phyloP scores from a whole-genome alignment of 2,329 filamentous ascomycete genomes.

The Cryphonectria naterciae region DNA sequence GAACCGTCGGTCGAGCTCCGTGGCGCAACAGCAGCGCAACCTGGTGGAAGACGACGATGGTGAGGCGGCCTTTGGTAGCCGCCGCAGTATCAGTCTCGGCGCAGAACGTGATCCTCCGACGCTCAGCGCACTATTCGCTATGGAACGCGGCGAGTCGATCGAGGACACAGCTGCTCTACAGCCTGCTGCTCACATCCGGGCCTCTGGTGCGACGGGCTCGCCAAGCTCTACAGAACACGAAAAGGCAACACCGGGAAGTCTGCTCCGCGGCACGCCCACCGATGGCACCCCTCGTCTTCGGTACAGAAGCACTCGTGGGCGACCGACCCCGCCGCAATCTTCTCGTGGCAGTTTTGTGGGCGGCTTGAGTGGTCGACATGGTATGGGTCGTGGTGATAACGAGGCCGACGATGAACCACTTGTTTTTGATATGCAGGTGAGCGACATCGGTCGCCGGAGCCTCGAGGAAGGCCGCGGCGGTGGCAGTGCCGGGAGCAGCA shows the following conservation, averaged over 20 bases:
- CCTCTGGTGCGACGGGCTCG: slow-evolving; percentile 44
- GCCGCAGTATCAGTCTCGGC: slow-evolving; percentile 71
- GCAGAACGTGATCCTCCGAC: slow-evolving; percentile 67
- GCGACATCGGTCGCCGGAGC: slow-evolving; percentile 28
- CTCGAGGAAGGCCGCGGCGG: slow-evolving; percentile 29
- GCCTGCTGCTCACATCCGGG: slow-evolving; percentile 48
- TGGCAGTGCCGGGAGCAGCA: slow-evolving; percentile 28
- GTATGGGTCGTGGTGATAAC: slow-evolving; percentile 44
- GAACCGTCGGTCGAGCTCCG: slow-evolving; percentile 70
- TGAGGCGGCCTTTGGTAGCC: slow-evolving; percentile 62
- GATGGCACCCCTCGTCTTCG: slow-evolving; percentile 53
- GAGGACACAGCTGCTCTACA: slow-evolving; percentile 42
- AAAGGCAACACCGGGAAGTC: slow-evolving; percentile 47
- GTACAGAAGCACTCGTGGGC: slow-evolving; percentile 42
- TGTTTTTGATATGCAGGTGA: slow-evolving; percentile 30
- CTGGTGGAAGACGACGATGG: slow-evolving; percentile 61
- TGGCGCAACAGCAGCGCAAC: slow-evolving; percentile 64
- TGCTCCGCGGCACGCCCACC: slow-evolving; percentile 36
- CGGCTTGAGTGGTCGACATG: slow-evolving; percentile 41
- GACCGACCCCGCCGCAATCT: slow-evolving; percentile 50
- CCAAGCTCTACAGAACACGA: slow-evolving; percentile 46
- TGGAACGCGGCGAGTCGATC: slow-evolving; percentile 42
- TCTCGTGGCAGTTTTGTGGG: slow-evolving; percentile 51
- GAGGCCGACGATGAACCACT: slow-evolving; percentile 36
- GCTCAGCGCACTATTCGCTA: slow-evolving; percentile 64